These are phyloP conservation scores for Rubroboletus pulcherrimus DNA, from an alignment of 768 basidiomycete species.

Conservation along the genomic window DNA sequence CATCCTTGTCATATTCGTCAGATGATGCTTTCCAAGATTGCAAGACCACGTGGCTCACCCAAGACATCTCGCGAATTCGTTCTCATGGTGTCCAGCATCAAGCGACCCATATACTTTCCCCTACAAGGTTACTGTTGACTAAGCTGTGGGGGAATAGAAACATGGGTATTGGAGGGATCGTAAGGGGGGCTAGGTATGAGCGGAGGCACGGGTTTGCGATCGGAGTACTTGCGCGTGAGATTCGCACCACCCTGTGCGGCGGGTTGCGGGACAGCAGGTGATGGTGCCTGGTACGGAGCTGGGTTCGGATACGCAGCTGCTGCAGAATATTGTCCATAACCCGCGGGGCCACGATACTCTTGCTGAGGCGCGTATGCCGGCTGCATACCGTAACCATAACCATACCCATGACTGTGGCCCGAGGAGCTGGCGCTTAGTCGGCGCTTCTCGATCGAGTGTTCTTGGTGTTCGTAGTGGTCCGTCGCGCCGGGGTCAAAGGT, in stretches of 20 bases:
- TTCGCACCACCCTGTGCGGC: conserved; percentile 26
- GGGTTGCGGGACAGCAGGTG: conserved; percentile 12
- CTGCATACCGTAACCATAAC: conserved; percentile 17
- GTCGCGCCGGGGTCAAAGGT: conserved; percentile 46
- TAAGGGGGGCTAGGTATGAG: conserved; percentile 20
- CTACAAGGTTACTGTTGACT: conserved; percentile 3
- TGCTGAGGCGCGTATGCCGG: conserved; percentile 18
- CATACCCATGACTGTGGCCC: conserved; percentile 23
- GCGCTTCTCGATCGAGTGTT: conserved; percentile 17
- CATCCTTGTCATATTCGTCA: background rate
- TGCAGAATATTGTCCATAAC: conserved; percentile 22
- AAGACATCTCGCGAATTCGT: background rate
- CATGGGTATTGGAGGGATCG: conserved; percentile 22
- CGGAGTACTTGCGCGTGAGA: conserved; percentile 33
- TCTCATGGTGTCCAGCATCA: background rate
- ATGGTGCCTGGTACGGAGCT: conserved; percentile 9
- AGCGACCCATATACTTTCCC: background rate
- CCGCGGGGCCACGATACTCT: conserved; percentile 18
- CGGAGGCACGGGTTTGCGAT: conserved; percentile 33
- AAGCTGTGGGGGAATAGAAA: conserved; percentile 22
- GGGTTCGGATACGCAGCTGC: conserved; percentile 4
- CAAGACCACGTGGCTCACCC: conserved; percentile 2
- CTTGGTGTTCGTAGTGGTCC: conserved; percentile 26
- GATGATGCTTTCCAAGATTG: background rate
- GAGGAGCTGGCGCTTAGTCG: conserved; percentile 25